These are phyloP conservation scores for Stephanodiscus minutulus DNA, from an alignment of 108 stramenopile genomes.

Conservation along the genomic window DNA sequence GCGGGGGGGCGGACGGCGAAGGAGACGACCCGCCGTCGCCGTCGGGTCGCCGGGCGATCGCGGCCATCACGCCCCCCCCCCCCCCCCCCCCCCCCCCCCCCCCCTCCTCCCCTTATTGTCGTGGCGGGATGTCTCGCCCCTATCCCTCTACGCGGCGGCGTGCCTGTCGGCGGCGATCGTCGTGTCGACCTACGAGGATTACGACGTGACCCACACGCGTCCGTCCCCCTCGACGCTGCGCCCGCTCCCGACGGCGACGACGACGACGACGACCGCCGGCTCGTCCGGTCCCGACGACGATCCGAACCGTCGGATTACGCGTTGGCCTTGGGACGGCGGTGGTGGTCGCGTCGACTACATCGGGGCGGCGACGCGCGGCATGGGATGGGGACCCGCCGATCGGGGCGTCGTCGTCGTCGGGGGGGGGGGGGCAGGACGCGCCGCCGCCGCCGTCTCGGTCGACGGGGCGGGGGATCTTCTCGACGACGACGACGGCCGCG, in stretches of 20 bases:
- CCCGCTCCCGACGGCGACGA: constrained; percentile 4
- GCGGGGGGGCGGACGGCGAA: no score
- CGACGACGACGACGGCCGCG: background rate
- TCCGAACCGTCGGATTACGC: no score
- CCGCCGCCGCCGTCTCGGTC: background rate
- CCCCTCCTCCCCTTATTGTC: background rate
- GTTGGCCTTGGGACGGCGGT: background rate
- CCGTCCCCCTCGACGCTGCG: constrained; percentile 46
- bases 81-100: no score
- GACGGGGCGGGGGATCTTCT: no score
- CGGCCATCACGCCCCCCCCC: no score
- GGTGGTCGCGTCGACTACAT: constrained; percentile 20
- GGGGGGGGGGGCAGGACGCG: background rate
- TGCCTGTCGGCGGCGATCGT: constrained; percentile 31
- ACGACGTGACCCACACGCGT: constrained; percentile 49
- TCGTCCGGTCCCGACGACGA: background rate
- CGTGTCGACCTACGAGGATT: constrained; percentile 54
- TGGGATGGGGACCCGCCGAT: constrained; percentile 42
- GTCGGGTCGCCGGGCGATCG: no score
- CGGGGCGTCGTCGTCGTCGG: background rate
- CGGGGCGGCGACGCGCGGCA: constrained; percentile 45
- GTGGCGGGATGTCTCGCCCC: constrained; percentile 27
- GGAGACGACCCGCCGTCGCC: no score
- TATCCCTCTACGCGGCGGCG: constrained; percentile 20
- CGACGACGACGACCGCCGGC: background rate